phyloP scores from a whole-genome alignment of 768 basidiomycete species.

The Kwoniella sp. region DNA sequence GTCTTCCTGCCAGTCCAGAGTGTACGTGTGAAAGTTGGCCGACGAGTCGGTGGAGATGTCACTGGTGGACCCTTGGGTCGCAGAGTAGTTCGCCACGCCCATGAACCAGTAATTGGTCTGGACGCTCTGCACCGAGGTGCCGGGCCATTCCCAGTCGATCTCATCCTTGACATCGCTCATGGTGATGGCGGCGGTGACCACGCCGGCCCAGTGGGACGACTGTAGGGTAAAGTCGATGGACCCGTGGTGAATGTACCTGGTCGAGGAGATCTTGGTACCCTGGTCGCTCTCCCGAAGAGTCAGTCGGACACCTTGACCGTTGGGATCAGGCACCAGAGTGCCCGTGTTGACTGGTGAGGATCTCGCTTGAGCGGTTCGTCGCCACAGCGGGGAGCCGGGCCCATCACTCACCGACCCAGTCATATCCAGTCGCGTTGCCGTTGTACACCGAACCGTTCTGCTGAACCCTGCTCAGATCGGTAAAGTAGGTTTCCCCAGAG shows the following conservation, averaged over 20 bases:
- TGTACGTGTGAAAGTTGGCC: conserved; percentile 33
- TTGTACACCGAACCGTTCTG: conserved; percentile 65
- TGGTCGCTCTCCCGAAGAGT: conserved; percentile 64
- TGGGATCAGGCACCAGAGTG: conserved; percentile 20
- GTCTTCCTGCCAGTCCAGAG: conserved; percentile 67
- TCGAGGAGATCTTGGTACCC: conserved; percentile 73
- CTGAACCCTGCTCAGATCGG: conserved; percentile 58
- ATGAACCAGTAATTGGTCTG: conserved; percentile 62
- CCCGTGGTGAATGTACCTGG: conserved; percentile 77
- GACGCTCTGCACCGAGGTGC: conserved; percentile 57
- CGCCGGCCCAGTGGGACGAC: conserved; percentile 71
- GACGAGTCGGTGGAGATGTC: conserved; percentile 23
- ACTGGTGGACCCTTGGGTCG: conserved; percentile 21
- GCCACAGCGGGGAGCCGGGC: neutral
- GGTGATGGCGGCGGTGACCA: conserved; percentile 66
- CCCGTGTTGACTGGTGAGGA: conserved; percentile 15
- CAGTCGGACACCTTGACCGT: conserved; percentile 49
- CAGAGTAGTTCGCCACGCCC: conserved; percentile 39
- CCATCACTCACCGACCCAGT: conserved; percentile 40
- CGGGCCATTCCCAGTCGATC: conserved; percentile 45
- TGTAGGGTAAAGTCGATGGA: conserved; percentile 55
- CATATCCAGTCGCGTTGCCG: conserved; percentile 69
- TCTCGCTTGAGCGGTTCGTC: neutral
- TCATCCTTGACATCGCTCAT: conserved; percentile 66
- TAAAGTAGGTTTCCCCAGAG: conserved; percentile 51